Conservation (phyloP, 352 stramenopile species). For the Phytophthora ramorum region DNA sequence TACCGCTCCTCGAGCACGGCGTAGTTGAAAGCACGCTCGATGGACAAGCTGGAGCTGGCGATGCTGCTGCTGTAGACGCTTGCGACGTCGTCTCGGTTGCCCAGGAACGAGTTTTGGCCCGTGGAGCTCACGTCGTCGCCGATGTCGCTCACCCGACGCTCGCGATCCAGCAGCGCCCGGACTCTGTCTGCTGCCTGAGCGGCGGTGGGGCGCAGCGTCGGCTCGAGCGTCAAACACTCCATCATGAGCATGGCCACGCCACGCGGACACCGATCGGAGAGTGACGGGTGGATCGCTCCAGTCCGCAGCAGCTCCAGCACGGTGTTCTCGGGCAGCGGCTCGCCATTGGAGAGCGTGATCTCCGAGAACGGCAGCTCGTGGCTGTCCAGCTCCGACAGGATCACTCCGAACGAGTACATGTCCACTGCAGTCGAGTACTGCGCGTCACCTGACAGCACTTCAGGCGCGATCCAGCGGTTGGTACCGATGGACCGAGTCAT, state of each 20-base stretch:
- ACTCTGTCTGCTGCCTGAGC: constrained; percentile 46
- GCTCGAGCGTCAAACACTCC: constrained; percentile 63
- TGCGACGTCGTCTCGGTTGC: constrained; percentile 30
- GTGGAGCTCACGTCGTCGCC: constrained; percentile 47
- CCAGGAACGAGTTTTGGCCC: constrained; percentile 53
- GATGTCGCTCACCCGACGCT: constrained; percentile 59
- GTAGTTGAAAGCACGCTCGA: constrained; percentile 43
- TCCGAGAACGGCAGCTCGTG: constrained; percentile 76
- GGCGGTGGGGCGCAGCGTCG: constrained; percentile 51
- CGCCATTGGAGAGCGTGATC: constrained; percentile 59
- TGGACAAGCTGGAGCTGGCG: constrained; percentile 31
- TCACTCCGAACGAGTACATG: constrained; percentile 80
- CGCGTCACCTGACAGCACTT: constrained; percentile 62
- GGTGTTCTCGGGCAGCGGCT: constrained; percentile 50
- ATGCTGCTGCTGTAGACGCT: constrained; percentile 40
- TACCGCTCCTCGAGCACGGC: constrained; percentile 39
- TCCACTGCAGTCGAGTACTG: constrained; percentile 55
- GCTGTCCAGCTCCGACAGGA: constrained; percentile 74
- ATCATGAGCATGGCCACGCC: constrained; percentile 53
- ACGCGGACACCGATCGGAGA: constrained; percentile 56
- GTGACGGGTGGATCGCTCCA: constrained; percentile 56
- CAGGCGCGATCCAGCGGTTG: constrained; percentile 69
- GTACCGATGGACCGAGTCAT: constrained; percentile 41
- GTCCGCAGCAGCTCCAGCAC: constrained; percentile 63
- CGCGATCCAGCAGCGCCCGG: constrained; percentile 51